phyloP scores from a whole-genome alignment of 306 rosid species.

The Vigna angularis region DNA sequence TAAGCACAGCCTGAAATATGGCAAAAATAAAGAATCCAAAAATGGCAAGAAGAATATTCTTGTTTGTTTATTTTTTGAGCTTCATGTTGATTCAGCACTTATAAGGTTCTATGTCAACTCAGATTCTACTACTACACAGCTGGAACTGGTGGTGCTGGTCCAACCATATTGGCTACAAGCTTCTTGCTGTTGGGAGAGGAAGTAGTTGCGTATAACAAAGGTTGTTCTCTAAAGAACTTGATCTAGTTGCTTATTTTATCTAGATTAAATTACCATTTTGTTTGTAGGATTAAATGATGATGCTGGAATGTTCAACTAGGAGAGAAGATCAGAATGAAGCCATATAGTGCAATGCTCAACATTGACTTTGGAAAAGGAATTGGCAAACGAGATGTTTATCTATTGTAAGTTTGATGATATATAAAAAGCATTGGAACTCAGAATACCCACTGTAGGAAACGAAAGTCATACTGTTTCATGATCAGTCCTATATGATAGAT shows the following conservation, averaged over 20 bases:
- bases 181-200: constrained; percentile 95
- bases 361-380: constrained; percentile 95
- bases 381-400: constrained; percentile 91
- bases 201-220: constrained; percentile 89
- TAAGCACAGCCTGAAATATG: constrained; percentile 33
- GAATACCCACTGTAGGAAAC: constrained; percentile 18
- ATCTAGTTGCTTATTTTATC: constrained; percentile 29
- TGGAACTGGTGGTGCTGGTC: constrained; percentile 98
- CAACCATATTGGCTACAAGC: constrained; percentile 91
- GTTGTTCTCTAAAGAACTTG: constrained; percentile 50
- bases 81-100: constrained; percentile 36
- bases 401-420: constrained; percentile 69
- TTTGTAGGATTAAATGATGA: constrained; percentile 53
- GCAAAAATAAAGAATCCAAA: constrained; percentile 8
- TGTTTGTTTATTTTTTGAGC: constrained; percentile 16
- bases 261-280: constrained; percentile 48
- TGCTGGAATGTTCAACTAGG: constrained; percentile 70
- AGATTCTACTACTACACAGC: constrained; percentile 96
- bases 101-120: constrained; percentile 47
- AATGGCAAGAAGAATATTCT: background rate
- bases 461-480: constrained; percentile 23
- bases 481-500: constrained; percentile 15
- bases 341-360: constrained; percentile 95
- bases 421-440: constrained; percentile 35
- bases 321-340: constrained; percentile 82